Conservation (phyloP, 345 rosid genomes). For the Murraya koenigii region DNA sequence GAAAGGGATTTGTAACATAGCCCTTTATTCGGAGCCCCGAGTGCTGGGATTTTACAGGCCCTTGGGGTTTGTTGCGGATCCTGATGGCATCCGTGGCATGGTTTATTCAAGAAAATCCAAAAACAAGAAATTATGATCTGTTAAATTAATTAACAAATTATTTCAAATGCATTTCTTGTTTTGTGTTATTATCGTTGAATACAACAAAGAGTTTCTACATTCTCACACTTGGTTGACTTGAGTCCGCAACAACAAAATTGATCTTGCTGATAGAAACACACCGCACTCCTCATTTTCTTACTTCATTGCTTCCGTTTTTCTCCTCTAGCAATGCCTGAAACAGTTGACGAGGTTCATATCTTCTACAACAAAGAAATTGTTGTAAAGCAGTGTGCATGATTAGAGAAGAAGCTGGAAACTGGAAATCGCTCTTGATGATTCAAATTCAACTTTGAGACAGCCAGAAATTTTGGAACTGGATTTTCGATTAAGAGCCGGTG, state of each 20-base stretch:
- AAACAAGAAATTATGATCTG: conserved; percentile 30
- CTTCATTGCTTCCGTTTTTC: not conserved
- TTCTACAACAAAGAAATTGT: not conserved
- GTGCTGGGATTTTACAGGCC: conserved; percentile 93
- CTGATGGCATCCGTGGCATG: conserved; percentile 93
- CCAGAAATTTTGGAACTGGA: not conserved
- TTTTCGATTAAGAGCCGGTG: not conserved
- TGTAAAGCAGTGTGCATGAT: no score
- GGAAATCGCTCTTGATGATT: no score
- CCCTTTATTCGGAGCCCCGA: conserved; percentile 82
- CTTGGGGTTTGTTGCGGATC: conserved; percentile 84
- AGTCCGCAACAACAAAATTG: not conserved
- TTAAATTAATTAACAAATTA: not conserved
- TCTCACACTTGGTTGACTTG: not conserved
- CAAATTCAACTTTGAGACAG: no score
- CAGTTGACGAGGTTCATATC: not conserved
- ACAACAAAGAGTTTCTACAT: not conserved
- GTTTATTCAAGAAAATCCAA: conserved; percentile 64
- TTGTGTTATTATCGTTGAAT: not conserved
- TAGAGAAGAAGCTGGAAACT: no score
- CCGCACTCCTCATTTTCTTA: not conserved
- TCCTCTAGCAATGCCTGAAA: not conserved
- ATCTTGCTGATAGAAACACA: not conserved
- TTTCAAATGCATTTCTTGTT: not conserved
- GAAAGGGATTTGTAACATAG: conserved; percentile 69